Base-by-base conservation (phyloP, 2,329 filamentous ascomycete genomes). In the Ceratocystiopsis minuta region DNA sequence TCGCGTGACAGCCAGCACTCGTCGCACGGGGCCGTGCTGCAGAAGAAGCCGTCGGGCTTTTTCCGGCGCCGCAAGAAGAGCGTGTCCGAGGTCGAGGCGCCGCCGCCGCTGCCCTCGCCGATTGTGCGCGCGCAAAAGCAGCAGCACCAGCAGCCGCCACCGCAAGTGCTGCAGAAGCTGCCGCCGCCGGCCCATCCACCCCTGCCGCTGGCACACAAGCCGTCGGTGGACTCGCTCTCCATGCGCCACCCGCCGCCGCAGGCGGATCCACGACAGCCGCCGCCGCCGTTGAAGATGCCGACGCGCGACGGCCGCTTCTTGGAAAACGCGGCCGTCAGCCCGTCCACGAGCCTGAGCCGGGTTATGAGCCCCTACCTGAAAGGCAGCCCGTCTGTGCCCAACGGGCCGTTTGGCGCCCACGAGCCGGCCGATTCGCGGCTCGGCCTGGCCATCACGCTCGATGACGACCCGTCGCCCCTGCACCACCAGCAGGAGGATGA, bases 31-130 rank as follows among this genome's bases (percentile, higher is more conserved):
- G 20, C 64, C 6, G 52, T 52, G 16, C 63, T 95, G 40, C 81
- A 83, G 52, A 95, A 95, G 65, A 95, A 95, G 59, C 75, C 84
- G 4, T 92, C 88, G 1, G 88, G 85, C 0, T 96, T 98, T 62
- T 96, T 96, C 63, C 74, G 90, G 47, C 72, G 90, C 45, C 74
- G 87, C 48, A 96, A 96, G 71, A 92, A 88, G 69, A 94, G 87
- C 6, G 61, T 85, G 32, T 72, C 75, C 14, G 86, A 92, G 48
- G 56, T 58, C 37, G 68, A 73, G 17, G 43, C 42, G 1, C 69
- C 69, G 34, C 75, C 80, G 32, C 75, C 79, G 10, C 59, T 78
- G 28, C 70, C 70, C 1, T 51, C 59, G 31, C 59, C 58, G 57
- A 48, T 55, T 37, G 49, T 37, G n/a, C 38, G 41, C 34, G 43